Base-by-base conservation (phyloP, 1,284 basidiomycete species). In the Heterobasidion occidentale region DNA sequence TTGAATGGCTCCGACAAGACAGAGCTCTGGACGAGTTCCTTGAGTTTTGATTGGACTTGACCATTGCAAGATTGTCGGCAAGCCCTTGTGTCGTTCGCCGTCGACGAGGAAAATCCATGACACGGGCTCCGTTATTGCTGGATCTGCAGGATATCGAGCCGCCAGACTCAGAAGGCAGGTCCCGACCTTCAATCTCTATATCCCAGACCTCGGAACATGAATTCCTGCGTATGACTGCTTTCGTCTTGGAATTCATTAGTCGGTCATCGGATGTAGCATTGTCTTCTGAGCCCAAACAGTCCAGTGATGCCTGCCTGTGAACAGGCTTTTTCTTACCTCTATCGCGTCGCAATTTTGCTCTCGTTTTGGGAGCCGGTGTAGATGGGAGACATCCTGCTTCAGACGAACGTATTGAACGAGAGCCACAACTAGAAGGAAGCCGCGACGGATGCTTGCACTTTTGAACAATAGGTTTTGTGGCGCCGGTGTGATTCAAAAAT, bases 151-250 rank as follows among this genome's bases (percentile, higher is more conserved):
- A 11, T 12, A 42, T 42, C 50, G 59, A 36, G 34, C 54, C 36
- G 17, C 58, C 56, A 47, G 61, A 60, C 14, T 47, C 59, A 14
- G 63, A 60, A 15, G 60, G 59, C 9, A 67, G 60, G 17, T 56
- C 50, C 0, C 60, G 55, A 7, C 53, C 58, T 7, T 77, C 74
- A 12, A 68, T 62, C 67, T 88, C 87, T 46, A 88, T 86, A 61
- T 83, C 83, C 88, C 86, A 89, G 20, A 81, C 62, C 20, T 80
- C 71, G 14, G 87, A 89, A 56, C 68, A 70, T 14, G n/a, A 6
- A 27, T 3, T 27, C 5, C 27, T 27, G 27, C 4, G 27, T 4
- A 27, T 27, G 5, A 27, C 27, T 27, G 27, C 5, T 19, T 33
- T 33, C 12, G 11, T 7, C 5, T 48, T 33, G 11, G 11, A 2